Percentiles rank a stretch among this genome's conserved stretches.
Evolutionary conservation across 768 basidiomycete genomes (phyloP).

Genomic region (Fomitopsis serialis): DNA sequence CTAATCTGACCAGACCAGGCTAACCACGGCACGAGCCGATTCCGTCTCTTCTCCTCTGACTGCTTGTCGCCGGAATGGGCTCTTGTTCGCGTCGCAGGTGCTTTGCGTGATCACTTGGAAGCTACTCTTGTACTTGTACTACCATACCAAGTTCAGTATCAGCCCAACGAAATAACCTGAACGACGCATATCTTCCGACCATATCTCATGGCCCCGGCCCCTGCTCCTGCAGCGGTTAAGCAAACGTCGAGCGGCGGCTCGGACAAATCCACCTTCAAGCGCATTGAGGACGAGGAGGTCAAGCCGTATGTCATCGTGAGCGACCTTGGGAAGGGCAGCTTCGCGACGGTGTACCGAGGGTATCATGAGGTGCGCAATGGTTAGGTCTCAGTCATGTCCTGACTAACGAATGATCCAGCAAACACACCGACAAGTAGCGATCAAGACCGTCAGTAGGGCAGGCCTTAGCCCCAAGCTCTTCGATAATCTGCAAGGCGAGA

Average conservation of each 20-base stretch:
- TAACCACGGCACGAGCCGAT: too few species aligned
- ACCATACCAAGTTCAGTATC: not conserved
- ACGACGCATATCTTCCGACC: too few species aligned
- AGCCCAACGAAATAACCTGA: too few species aligned
- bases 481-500: conserved; percentile 98
- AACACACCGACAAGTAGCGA: conserved; percentile 74
- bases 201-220: conserved; percentile 17
- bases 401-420: conserved; percentile 40
- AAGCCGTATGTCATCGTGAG: conserved; percentile 72
- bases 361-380: conserved; percentile 68
- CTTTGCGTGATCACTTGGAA: too few species aligned
- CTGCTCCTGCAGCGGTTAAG: conserved; percentile 14
- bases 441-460: conserved; percentile 90
- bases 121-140: not conserved
- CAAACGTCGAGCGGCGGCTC: conserved; percentile 12
- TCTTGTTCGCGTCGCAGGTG: too few species aligned
- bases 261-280: conserved; percentile 10
- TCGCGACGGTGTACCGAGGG: conserved; percentile 94
- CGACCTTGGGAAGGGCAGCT: conserved; percentile 86
- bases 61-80: too few species aligned
- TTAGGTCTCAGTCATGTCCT: not conserved
- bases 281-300: conserved; percentile 60
- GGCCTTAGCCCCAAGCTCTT: conserved; percentile 88
- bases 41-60: too few species aligned
- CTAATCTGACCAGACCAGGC: too few species aligned